Conservation (phyloP, 2,329 filamentous ascomycete species). For the Coniochaeta ligniaria region DNA sequence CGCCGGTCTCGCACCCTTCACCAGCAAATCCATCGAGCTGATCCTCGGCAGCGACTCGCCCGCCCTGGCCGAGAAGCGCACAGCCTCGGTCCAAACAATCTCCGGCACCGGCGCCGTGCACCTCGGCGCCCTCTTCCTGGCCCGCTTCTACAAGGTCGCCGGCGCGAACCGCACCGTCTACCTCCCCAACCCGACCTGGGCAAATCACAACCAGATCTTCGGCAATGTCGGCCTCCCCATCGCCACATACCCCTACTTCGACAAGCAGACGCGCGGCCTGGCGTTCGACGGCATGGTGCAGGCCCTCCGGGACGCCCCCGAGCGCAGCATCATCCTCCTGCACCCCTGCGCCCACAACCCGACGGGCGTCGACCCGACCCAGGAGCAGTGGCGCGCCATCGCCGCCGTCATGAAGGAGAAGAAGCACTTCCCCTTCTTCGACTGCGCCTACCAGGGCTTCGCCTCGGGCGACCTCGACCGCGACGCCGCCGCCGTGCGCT, state of each 20-base stretch:
- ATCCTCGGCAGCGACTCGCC: constrained; percentile 75
- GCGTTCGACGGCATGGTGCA: constrained; percentile 85
- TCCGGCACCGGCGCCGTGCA: constrained; percentile 96
- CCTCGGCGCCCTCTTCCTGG: constrained; percentile 85
- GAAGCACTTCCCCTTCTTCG: constrained; percentile 95
- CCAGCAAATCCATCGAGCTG: constrained; percentile 81
- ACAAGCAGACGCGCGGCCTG: constrained; percentile 77
- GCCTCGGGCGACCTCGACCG: constrained; percentile 80
- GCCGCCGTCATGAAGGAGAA: constrained; percentile 68
- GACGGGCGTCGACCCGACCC: constrained; percentile 89
- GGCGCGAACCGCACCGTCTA: constrained; percentile 72
- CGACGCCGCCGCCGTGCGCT: constrained; percentile 87
- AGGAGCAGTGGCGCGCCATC: constrained; percentile 90
- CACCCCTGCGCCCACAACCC: constrained; percentile 98
- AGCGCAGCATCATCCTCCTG: constrained; percentile 79
- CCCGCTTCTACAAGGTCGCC: constrained; percentile 76
- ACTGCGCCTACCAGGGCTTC: constrained; percentile 96
- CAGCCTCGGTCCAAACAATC: constrained; percentile 83
- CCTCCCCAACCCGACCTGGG: constrained; percentile 94
- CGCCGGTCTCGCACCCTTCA: constrained; percentile 79
- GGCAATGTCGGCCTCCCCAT: constrained; percentile 75
- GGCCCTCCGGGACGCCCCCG: constrained; percentile 62
- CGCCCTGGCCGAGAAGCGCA: constrained; percentile 76
- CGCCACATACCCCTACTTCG: constrained; percentile 90
- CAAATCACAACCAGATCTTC: constrained; percentile 98